phyloP scores from a whole-genome alignment of 345 rosid species.

The Gossypium longicalyx region DNA sequence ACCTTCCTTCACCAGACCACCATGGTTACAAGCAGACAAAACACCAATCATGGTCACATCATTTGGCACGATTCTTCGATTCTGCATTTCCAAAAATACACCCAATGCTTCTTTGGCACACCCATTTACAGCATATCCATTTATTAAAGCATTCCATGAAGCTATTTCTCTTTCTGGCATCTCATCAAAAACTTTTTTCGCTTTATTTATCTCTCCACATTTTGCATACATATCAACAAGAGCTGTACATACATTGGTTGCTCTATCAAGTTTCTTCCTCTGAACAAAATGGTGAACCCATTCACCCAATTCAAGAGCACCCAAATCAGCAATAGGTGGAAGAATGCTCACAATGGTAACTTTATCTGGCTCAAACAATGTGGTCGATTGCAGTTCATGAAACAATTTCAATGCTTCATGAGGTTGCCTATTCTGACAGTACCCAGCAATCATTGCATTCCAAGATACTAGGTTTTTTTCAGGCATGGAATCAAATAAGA shows the following conservation, averaged over 20 bases:
- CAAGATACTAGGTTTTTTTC: conserved; percentile 61
- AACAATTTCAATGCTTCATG: conserved; percentile 64
- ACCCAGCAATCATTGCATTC: conserved; percentile 79
- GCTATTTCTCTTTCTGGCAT: conserved; percentile 42
- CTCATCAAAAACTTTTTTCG: conserved; percentile 42
- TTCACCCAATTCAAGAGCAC: conserved; percentile 61
- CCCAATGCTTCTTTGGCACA: conserved; percentile 53
- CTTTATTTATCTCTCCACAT: conserved; percentile 60
- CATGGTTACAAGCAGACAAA: conserved; percentile 77
- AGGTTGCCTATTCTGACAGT: conserved; percentile 57
- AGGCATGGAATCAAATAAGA: conserved; percentile 65
- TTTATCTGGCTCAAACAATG: conserved; percentile 52
- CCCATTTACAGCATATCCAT: conserved; percentile 71
- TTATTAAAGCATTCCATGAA: conserved; percentile 78
- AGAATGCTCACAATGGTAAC: conserved; percentile 62
- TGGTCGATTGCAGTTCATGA: conserved; percentile 51
- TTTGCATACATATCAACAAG: conserved; percentile 82
- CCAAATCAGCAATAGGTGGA: conserved; percentile 73
- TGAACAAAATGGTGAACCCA: conserved; percentile 52
- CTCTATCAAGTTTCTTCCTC: conserved; percentile 49
- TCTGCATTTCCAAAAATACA: conserved; percentile 43
- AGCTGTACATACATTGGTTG: conserved; percentile 53
- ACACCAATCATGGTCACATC: conserved; percentile 59
- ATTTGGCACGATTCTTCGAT: conserved; percentile 47
- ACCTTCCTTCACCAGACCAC: conserved; percentile 70